Base-by-base conservation (phyloP, 352 stramenopile species). In the Thalassiosira hispida region DNA sequence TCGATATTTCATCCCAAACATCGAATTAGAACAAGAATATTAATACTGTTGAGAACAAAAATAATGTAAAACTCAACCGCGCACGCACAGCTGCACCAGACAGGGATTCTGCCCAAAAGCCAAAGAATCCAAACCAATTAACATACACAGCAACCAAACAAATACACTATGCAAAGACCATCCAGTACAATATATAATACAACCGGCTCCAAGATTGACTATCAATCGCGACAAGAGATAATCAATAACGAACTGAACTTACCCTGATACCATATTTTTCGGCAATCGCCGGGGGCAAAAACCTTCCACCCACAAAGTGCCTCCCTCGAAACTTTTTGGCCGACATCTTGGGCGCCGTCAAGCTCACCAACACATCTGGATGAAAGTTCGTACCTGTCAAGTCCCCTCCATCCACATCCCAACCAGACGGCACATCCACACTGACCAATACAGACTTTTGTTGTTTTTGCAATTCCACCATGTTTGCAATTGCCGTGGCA, bases 371-470 rank as follows among this genome's bases (percentile, higher is more conserved):
- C 81, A 98, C 97, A 47, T 97, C 85, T 16, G 97, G 96, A 18
- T 94, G 74, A 64, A 98, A 94, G 38, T 93, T 92, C 31, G 56
- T 79, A 9, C 56, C 49, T 8, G 64, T 61, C 38, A 89, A 73
- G 42, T 95, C 91, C 47, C 96, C 95, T 2, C 82, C 60, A 73
- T 99, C 95, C 11, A 99, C 97, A 77, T 99, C 92, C 97, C 97
- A 99, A 7, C 97, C 97, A 1, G 96, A 99, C 0, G 98, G 98
- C 69, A 99, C 96, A 84, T 99, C 98, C 2, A 99, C 96, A 20
- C 95, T 98, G 25, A 98, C 90, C 56, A 99, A 96, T 2, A 95
- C 93, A 5, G 90, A 83, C 20, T 79, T 64, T 25, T 69, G 27
- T 52, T 68, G 11, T 59, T 63, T 63, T 47, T 78, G 76, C 25